Percentiles rank a stretch among this genome's conserved stretches.
Evolutionary conservation across 768 basidiomycete species (phyloP).

Genomic region (Crucibulum laeve): DNA sequence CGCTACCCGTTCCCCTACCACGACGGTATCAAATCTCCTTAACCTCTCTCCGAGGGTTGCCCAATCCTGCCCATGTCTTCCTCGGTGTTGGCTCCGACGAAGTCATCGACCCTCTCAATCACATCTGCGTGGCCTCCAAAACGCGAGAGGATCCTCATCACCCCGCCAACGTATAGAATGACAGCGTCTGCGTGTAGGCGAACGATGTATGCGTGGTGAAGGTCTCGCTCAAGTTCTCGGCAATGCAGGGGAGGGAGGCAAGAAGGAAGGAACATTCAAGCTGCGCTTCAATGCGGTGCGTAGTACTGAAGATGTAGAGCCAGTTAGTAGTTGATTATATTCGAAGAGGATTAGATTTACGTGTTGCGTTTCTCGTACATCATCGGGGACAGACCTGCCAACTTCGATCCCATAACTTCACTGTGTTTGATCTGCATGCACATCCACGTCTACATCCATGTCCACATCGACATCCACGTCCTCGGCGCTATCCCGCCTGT

Average conservation of each 20-base stretch:
- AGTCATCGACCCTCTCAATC: constrained; percentile 90
- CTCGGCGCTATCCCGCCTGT: too few relatives aligned
- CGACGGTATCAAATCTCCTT: constrained; percentile 70
- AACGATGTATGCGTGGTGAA: constrained; percentile 87
- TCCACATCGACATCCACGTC: too few relatives aligned
- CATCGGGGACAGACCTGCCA: too few relatives aligned
- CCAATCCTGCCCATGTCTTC: constrained; percentile 68
- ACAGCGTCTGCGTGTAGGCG: constrained; percentile 88
- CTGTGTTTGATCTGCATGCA: too few relatives aligned
- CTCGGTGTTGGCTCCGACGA: constrained; percentile 97
- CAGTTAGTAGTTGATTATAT: too few relatives aligned
- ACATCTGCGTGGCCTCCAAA: constrained; percentile 79
- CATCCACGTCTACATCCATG: too few relatives aligned
- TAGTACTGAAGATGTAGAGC: too few relatives aligned
- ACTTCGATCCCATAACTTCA: too few relatives aligned
- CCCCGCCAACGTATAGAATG: constrained; percentile 98
- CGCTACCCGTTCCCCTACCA: constrained; percentile 95
- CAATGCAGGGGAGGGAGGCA: constrained; percentile 62
- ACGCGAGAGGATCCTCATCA: constrained; percentile 79
- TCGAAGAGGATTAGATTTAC: too few relatives aligned
- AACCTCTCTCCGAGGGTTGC: constrained; percentile 66
- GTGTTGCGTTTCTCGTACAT: too few relatives aligned
- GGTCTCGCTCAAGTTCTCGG: constrained; percentile 62
- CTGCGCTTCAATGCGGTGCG: constrained; percentile 69
- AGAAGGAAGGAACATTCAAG: constrained; percentile 70